Evolutionary conservation across 768 basidiomycete genomes (phyloP), one percentile per base, ranked within the genome.

Genomic region (Leccinellum albellum): DNA sequence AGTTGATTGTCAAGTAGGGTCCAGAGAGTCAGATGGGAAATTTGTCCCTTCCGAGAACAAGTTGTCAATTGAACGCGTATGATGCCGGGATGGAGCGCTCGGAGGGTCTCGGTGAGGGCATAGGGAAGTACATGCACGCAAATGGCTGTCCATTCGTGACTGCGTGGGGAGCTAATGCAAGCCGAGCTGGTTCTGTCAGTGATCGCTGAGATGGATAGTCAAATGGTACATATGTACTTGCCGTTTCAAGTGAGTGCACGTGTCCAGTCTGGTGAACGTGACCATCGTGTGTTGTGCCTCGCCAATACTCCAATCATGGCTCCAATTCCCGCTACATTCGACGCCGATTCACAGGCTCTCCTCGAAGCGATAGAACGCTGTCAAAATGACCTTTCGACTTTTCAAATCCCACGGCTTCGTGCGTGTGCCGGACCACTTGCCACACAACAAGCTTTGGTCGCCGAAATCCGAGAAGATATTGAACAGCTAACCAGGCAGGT

Each of bases 391-490:
- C 69, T 96, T 7, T 64, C 76, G 3, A 76, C 84, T 12, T 85
- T 84, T 63, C 89, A 93, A 70, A 79, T 97, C 32, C 89, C 92
- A 1, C 82, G 88, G 2, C 76, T 97, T 50, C 77, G 79, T 9
- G 66, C 75, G 51, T 95, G 90, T 69, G 75, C 72, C 9, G 91
- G 89, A 0, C 87, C 93, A 1, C 74, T 90, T 10, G 69, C 79
- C 0, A 66, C 82, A 3, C 94, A 96, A 63, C 87, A 93, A 66
- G 80, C 83, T 49, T 77, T 88, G 53, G 84, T 85, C 1, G 83
- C 83, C 4, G 91, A 93, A 66, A 70, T 94, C 56, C 77, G 91
- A 29, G 87, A 88, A 53, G 93, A 94, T 65, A 72, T 93, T 17
- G 85, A 86, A 35, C 65, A 73, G 0, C 78, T 89, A 21, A 75